phyloP scores from a whole-genome alignment of 345 rosid species.

The Excoecaria cochinchinensis region DNA sequence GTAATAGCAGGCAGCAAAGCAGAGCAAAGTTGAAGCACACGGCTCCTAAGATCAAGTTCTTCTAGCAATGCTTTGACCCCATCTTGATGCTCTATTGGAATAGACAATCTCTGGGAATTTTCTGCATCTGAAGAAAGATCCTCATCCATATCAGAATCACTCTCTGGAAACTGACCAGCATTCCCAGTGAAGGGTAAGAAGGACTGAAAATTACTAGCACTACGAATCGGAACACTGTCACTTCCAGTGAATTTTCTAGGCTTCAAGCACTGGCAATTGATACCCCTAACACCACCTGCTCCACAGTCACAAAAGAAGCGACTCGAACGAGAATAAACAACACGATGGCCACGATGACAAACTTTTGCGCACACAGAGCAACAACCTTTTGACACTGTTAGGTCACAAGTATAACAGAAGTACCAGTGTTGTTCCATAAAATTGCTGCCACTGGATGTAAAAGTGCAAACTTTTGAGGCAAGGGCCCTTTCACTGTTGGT shows the following conservation, averaged over 20 bases:
- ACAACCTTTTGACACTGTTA: constrained; percentile 93
- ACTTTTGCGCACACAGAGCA: constrained; percentile 99
- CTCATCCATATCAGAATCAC: constrained; percentile 92
- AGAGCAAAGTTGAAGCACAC: constrained; percentile 69
- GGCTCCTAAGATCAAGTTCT: constrained; percentile 78
- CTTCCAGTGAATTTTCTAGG: constrained; percentile 80
- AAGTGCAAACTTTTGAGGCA: constrained; percentile 94
- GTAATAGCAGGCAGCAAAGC: constrained; percentile 73
- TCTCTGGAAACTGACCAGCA: constrained; percentile 78
- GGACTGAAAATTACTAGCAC: constrained; percentile 61
- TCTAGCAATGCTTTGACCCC: constrained; percentile 59
- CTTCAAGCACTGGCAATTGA: constrained; percentile 95
- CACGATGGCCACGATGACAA: constrained; percentile 98
- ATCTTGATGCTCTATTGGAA: constrained; percentile 73
- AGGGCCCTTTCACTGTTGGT: constrained; percentile 80
- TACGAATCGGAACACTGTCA: constrained; percentile 52
- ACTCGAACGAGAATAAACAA: constrained; percentile 95
- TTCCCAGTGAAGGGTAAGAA: constrained; percentile 77
- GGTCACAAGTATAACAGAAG: constrained; percentile 99
- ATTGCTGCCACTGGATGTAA: constrained; percentile 97
- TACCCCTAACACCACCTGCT: constrained; percentile 98
- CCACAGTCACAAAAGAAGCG: constrained; percentile 99
- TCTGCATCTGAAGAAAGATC: constrained; percentile 56
- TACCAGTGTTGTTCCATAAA: constrained; percentile 99
- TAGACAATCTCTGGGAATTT: constrained; percentile 47